phyloP scores from a whole-genome alignment of 306 rosid genomes.

The Acacia melanoxylon region DNA sequence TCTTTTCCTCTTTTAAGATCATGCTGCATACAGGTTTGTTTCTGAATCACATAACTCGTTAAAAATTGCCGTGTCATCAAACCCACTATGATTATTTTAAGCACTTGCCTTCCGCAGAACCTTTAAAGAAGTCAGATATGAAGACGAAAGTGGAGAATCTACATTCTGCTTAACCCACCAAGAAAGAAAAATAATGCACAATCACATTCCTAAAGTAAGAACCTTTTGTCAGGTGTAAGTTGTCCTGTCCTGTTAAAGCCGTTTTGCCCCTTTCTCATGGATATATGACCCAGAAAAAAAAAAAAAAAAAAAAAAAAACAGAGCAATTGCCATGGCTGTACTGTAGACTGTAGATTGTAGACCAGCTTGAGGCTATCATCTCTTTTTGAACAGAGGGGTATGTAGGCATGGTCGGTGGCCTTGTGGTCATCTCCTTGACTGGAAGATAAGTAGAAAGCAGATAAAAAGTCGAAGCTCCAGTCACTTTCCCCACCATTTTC shows the following conservation, averaged over 20 bases:
- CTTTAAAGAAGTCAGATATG: not conserved
- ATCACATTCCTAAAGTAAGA: not conserved
- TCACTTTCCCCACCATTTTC: slow-evolving; percentile 35
- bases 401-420: not conserved
- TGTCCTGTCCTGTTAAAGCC: not conserved
- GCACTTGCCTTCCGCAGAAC: not conserved
- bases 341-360: too few species aligned
- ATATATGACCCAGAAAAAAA: not conserved
- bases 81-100: not conserved
- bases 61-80: not conserved
- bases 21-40: not conserved
- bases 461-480: slow-evolving; percentile 30
- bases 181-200: not conserved
- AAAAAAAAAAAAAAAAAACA: too few species aligned
- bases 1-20: not conserved
- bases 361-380: not conserved
- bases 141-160: slow-evolving; percentile 29
- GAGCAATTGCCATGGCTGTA: not conserved
- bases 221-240: not conserved
- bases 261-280: not conserved
- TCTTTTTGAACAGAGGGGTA: not conserved
- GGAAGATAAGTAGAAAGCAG: slow-evolving; percentile 22
- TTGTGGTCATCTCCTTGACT: not conserved
- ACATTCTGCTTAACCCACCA: not conserved
- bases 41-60: not conserved